These are phyloP conservation scores for Camptophora hylomeconis DNA, from an alignment of 2,329 filamentous ascomycete genomes.

Conservation along the genomic window DNA sequence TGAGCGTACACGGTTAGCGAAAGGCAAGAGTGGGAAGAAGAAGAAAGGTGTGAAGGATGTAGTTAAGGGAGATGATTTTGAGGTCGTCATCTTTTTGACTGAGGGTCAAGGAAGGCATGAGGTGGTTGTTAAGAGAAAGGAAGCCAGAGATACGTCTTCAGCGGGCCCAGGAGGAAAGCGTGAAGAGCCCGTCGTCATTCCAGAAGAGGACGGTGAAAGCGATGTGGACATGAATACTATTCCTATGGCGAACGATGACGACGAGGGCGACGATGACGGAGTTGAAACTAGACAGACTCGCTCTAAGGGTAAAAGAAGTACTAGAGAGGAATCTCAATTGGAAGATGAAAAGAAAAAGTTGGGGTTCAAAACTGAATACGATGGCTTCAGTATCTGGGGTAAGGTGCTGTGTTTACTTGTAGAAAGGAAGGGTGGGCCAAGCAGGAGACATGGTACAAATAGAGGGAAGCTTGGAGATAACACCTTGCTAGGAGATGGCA, in stretches of 20 bases:
- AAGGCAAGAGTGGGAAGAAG: constrained; percentile 55
- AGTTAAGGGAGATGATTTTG: constrained; percentile 77
- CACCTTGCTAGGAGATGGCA: no score
- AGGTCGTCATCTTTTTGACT: constrained; percentile 86
- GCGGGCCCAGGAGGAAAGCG: constrained; percentile 45
- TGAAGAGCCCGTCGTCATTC: constrained; percentile 24
- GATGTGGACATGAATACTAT: constrained; percentile 25
- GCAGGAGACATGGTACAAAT: no score
- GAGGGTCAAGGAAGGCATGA: constrained; percentile 76
- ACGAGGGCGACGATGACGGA: constrained; percentile 7
- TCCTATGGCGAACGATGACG: constrained; percentile 10
- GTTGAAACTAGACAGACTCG: background rate
- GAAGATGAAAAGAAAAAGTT: constrained; percentile 75
- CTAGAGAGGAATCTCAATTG: constrained; percentile 32
- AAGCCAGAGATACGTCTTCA: constrained; percentile 46
- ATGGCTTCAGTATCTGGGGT: constrained; percentile 92
- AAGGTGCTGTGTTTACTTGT: constrained; percentile 85
- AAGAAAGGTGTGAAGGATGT: constrained; percentile 81
- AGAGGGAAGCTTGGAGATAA: no score
- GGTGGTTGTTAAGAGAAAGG: constrained; percentile 73
- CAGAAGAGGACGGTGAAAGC: constrained; percentile 50
- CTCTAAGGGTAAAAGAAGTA: background rate
- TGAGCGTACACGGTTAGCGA: constrained; percentile 37
- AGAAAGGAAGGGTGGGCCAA: constrained; percentile 50
- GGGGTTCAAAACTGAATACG: constrained; percentile 72